A percentile compares a stretch with the other conserved stretches of the same genome.
phyloP scores from a whole-genome alignment of 345 rosid species.

The Nasturtium officinale region DNA sequence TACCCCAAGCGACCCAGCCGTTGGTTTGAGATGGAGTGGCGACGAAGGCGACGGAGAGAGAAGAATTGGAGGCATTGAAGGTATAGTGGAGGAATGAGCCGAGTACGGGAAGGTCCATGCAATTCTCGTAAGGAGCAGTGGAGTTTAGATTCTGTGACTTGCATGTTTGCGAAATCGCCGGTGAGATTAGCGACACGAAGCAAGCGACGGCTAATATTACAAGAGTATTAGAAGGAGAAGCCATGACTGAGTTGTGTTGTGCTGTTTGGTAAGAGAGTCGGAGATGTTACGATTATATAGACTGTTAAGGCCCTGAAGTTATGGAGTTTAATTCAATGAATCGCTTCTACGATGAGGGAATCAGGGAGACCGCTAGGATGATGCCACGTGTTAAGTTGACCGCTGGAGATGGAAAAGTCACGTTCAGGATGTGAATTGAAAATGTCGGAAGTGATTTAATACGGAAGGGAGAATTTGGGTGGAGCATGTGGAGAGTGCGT shows the following conservation, averaged over 20 bases:
- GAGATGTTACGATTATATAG: conserved; percentile 26
- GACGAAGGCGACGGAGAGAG: conserved; percentile 76
- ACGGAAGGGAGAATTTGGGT: conserved; percentile 21
- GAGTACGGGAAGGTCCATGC: conserved; percentile 59
- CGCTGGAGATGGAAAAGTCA: not conserved
- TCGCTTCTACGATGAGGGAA: conserved; percentile 4
- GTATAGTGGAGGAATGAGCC: conserved; percentile 67
- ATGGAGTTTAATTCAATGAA: conserved; percentile 29
- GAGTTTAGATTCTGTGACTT: conserved; percentile 50
- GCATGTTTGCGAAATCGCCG: conserved; percentile 56
- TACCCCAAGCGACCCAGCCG: conserved; percentile 87
- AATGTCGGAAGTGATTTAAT: conserved; percentile 10
- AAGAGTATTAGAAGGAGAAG: conserved; percentile 19
- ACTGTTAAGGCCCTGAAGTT: not conserved
- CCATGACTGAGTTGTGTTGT: conserved; percentile 10
- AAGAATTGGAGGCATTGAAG: conserved; percentile 65
- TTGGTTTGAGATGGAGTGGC: conserved; percentile 50
- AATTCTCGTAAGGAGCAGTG: conserved; percentile 40
- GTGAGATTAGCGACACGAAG: conserved; percentile 45
- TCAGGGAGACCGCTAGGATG: conserved; percentile 11
- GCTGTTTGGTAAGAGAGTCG: not conserved
- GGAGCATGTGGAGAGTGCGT: conserved; percentile 45
- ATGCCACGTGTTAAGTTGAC: conserved; percentile 42
- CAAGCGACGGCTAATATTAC: conserved; percentile 27
- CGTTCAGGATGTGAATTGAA: conserved; percentile 29